A percentile compares a stretch with the other conserved stretches of the same genome.
phyloP scores from a whole-genome alignment of 371 early-diverging fungal species.

The Capniomyces stellatus region DNA sequence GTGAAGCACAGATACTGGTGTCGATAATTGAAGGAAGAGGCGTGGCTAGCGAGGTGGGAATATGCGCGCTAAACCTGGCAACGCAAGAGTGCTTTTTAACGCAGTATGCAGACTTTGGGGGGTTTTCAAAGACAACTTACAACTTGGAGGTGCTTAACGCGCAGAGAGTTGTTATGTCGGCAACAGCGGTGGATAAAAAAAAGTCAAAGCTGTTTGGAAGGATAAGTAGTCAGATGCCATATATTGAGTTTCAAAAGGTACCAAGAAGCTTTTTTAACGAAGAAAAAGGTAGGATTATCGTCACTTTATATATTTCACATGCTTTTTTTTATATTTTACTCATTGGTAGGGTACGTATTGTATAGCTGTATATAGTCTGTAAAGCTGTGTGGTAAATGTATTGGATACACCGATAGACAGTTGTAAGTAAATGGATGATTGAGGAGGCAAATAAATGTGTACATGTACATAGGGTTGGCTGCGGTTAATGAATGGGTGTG shows the following conservation, averaged over 20 bases:
- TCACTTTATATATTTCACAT: background rate
- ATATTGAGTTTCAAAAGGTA: background rate
- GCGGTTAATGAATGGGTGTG: slow-evolving; percentile 2
- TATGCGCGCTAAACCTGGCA: slow-evolving; percentile 2
- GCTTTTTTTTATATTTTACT: no score
- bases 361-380: no score
- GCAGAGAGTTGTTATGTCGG: background rate
- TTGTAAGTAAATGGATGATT: no score
- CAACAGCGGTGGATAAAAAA: background rate
- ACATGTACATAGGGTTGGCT: background rate
- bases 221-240: background rate
- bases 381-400: no score
- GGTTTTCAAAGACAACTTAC: slow-evolving; percentile 4
- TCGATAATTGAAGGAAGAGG: slow-evolving; percentile 4
- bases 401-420: no score
- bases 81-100: background rate
- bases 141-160: background rate
- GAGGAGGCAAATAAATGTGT: no score
- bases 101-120: slow-evolving; percentile 3
- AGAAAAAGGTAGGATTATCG: background rate
- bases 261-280: slow-evolving; percentile 2
- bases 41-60: slow-evolving; percentile 3
- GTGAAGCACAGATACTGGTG: background rate
- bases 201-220: background rate
- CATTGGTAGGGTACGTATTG: no score